Evolutionary conservation across 2,329 filamentous ascomycete genomes (phyloP), one percentile per base, ranked within the genome.

Genomic region (Fusarium sublunatum): DNA sequence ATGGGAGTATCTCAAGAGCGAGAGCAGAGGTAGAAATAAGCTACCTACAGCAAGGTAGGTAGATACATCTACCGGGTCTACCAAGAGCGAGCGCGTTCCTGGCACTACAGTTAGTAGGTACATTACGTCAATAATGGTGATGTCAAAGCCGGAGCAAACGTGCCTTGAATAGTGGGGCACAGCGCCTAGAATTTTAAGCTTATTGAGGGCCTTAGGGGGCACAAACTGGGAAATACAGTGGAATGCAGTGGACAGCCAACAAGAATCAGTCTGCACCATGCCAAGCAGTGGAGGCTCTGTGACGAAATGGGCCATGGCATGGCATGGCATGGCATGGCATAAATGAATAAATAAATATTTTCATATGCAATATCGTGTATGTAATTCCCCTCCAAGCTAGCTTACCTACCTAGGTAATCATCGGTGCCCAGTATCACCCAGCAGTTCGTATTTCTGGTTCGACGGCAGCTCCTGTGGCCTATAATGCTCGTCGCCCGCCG

Each of bases 61-160:
- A 44, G 29, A 22, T 44, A 2, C 19, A 19, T 19, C 19, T 32
- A 31, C 41, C n/a, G n/a, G n/a, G n/a, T n/a, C n/a, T n/a, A n/a
- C n/a, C n/a, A n/a, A n/a, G n/a, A n/a, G n/a, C n/a, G n/a, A n/a
- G n/a, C 25, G 22, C 35, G 40, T 42, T 26, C 41, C 35, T 36
- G 45, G n/a, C n/a, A n/a, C n/a, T n/a, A n/a, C n/a, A n/a, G n/a
- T n/a, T n/a, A n/a, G n/a, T n/a, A n/a, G n/a, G n/a, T 36, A 7
- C 24, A 42, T 59, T 59, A 60, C 57, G 57, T 60, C 57, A 60
- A 35, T 47, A 13, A 54, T 22, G 32, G 12, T 15, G 19, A 45
- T 45, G 15, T n/a, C 13, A 22, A 34, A 25, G n/a, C 29, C 48
- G 57, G 57, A 60, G 57, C 57, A 60, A 34, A 54, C n/a, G 55